Evolutionary conservation across 176 grass and related monocot genomes (phyloP), one percentile per base, ranked within the genome.

Genomic region (Thinopyrum elongatum): DNA sequence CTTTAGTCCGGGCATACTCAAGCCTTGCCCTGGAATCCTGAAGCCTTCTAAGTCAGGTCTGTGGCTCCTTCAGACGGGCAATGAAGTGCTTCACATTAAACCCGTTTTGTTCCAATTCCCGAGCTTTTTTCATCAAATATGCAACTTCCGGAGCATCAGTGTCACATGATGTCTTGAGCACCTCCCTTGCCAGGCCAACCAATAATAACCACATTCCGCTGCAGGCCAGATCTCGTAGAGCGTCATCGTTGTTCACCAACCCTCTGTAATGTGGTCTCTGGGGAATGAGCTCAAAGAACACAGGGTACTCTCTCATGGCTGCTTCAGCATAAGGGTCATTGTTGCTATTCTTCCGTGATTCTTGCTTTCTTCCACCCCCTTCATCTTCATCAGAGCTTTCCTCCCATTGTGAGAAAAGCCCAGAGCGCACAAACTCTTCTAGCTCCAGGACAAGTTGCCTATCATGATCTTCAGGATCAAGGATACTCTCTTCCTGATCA

Each of bases 241-340:
- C 26, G 28, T 87, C 86, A 25, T 73, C 78, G 1, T n/a, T 39
- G 10, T 77, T 86, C 51, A 81, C 19, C 10, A 91, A 63, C 33
- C 87, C 92, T 89, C 36, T 84, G 77, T 94, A 94, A 77, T 94
- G 92, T 74, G 92, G 92, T 78, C 77, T 84, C 31, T 94, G 92
- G 10, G 92, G 92, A 73, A 94, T 87, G 63, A 94, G 17, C 70
- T 86, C 33, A 69, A 94, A 94, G 70, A 91, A 94, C 27, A 34
- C 70, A 85, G 86, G 87, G 33, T 94, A 91, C 57, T 89, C 81
- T 65, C 80, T 78, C 82, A 84, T 85, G 22, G 92, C 89, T 58
- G 87, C 84, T 68, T 82, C 41, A 53, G 80, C 87, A 57, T 79
- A 91, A 81, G 89, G 87, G 42, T 94, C 92, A 79, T 33, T 53